phyloP scores from a whole-genome alignment of 805 yeast genomes.

The Hanseniaspora hatyaiensis region DNA sequence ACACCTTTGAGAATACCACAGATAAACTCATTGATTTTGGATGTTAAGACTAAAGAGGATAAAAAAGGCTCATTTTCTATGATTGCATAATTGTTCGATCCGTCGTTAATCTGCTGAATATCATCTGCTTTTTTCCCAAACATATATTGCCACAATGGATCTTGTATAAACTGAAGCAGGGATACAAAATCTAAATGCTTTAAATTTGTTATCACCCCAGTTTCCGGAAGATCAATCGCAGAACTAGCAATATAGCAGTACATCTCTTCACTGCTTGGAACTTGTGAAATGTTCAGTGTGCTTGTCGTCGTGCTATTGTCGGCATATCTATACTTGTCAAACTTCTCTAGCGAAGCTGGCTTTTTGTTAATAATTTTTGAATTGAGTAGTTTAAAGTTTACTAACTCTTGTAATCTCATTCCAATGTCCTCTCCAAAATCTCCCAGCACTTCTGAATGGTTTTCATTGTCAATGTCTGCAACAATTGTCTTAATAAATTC shows the following conservation, averaged over 20 bases:
- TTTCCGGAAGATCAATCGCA: slow-evolving; percentile 17
- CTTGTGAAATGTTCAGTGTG: slow-evolving; percentile 3
- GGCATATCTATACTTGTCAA: background rate
- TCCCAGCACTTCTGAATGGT: slow-evolving; percentile 49
- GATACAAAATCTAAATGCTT: slow-evolving; percentile 24
- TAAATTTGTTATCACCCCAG: slow-evolving; percentile 55
- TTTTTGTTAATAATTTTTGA: slow-evolving; percentile 18
- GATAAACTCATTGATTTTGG: slow-evolving; percentile 66
- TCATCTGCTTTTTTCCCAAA: slow-evolving; percentile 72
- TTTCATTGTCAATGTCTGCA: slow-evolving; percentile 39
- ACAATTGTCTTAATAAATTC: slow-evolving; percentile 53
- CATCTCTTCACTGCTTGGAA: slow-evolving; percentile 5
- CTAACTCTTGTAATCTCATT: slow-evolving; percentile 51
- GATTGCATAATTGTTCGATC: slow-evolving; percentile 64
- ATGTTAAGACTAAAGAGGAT: slow-evolving; percentile 56
- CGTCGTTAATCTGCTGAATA: slow-evolving; percentile 59
- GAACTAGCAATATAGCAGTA: background rate
- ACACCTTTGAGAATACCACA: slow-evolving; percentile 86
- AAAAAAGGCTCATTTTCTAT: slow-evolving; percentile 62
- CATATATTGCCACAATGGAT: slow-evolving; percentile 59
- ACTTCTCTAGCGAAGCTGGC: background rate
- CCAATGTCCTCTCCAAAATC: slow-evolving; percentile 73
- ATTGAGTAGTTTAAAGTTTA: slow-evolving; percentile 27
- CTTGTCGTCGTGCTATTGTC: background rate
- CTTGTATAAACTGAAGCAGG: slow-evolving; percentile 59